Percentiles rank a stretch among this genome's conserved stretches.
Conservation (phyloP, 345 rosid genomes). For the Moringa oleifera region DNA sequence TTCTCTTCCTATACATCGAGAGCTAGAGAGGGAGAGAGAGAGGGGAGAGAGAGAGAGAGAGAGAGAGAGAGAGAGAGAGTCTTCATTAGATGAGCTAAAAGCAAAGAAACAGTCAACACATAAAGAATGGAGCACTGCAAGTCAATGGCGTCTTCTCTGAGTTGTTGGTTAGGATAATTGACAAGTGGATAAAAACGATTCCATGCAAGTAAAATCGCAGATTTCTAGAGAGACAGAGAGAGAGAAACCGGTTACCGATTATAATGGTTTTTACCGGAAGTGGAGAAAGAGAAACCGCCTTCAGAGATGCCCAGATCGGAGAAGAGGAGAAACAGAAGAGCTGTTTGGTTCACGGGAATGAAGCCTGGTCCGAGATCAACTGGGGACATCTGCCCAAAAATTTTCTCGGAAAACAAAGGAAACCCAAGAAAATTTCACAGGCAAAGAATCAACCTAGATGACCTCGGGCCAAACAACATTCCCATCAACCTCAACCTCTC, state of each 20-base stretch:
- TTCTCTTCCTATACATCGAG: too few species aligned
- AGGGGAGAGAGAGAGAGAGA: too few species aligned
- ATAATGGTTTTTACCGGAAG: background rate
- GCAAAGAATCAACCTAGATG: slow-evolving; percentile 23
- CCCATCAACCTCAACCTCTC: slow-evolving; percentile 37
- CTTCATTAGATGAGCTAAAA: background rate
- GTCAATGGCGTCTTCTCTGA: slow-evolving; percentile 23
- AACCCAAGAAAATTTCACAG: slow-evolving; percentile 1
- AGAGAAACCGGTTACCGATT: background rate
- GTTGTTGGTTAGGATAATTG: slow-evolving; percentile 17
- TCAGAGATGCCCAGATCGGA: background rate
- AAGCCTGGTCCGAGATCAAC: slow-evolving; percentile 59
- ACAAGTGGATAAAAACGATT: slow-evolving; percentile 13
- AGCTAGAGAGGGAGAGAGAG: too few species aligned
- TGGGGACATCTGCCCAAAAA: slow-evolving; percentile 3
- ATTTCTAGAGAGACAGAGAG: background rate
- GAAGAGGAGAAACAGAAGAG: background rate
- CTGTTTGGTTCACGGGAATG: slow-evolving; percentile 46
- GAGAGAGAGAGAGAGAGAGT: slow-evolving; percentile 1
- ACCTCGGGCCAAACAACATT: slow-evolving; percentile 56
- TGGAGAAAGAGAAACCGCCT: background rate
- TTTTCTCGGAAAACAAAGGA: background rate
- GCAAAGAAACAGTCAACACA: slow-evolving; percentile 11
- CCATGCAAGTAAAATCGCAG: slow-evolving; percentile 20
- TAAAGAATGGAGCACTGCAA: slow-evolving; percentile 3